Conservation (phyloP, 371 early-diverging fungal species). For the Dichotomocladium elegans region DNA sequence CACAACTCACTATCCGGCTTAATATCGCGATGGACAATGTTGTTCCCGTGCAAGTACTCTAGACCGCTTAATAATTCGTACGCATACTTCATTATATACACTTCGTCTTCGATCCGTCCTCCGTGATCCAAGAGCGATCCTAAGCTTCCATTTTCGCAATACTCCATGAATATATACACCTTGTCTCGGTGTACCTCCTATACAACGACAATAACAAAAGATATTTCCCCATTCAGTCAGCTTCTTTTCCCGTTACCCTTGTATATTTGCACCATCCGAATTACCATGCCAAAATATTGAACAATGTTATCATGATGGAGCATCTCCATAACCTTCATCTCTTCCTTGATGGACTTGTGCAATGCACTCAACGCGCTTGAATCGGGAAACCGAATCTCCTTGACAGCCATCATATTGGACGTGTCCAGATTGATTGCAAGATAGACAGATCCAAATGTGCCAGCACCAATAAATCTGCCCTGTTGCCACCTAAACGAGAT, state of each 20-base stretch:
- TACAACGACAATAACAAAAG: not conserved
- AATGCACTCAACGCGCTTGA: slow-evolving; percentile 63
- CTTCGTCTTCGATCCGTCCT: slow-evolving; percentile 75
- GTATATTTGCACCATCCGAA: not conserved
- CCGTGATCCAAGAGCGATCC: slow-evolving; percentile 74
- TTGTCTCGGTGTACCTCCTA: slow-evolving; percentile 88
- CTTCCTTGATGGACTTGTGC: slow-evolving; percentile 77
- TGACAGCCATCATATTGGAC: slow-evolving; percentile 90
- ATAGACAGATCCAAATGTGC: slow-evolving; percentile 86
- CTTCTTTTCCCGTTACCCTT: not conserved
- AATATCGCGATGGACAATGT: slow-evolving; percentile 91
- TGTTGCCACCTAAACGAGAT: slow-evolving; percentile 85
- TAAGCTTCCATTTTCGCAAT: slow-evolving; percentile 83
- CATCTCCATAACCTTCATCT: slow-evolving; percentile 90
- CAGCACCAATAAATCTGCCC: slow-evolving; percentile 84
- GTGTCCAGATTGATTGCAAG: slow-evolving; percentile 81
- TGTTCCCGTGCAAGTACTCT: slow-evolving; percentile 84
- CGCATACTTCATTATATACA: slow-evolving; percentile 70
- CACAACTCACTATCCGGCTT: slow-evolving; percentile 75
- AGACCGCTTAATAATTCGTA: slow-evolving; percentile 86
- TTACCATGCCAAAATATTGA: slow-evolving; percentile 79
- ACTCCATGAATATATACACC: slow-evolving; percentile 94
- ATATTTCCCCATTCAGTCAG: not conserved
- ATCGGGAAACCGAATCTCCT: slow-evolving; percentile 88
- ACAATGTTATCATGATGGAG: slow-evolving; percentile 89